Conservation (phyloP, 495 filamentous ascomycete species). For the Aspergillus biplanus region DNA sequence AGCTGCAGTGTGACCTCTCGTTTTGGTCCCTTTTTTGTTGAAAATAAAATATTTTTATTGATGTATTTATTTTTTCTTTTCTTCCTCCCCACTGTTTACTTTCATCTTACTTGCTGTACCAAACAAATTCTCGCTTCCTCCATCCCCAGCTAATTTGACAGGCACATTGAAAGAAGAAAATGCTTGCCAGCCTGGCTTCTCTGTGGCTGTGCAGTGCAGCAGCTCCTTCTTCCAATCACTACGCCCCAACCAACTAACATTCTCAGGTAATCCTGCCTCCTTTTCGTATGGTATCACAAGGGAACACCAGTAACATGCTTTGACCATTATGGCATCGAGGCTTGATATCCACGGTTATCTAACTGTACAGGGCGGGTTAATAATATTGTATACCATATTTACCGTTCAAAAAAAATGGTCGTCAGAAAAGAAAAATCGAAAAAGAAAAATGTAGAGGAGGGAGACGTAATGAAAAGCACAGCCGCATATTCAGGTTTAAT, state of each 20-base stretch:
- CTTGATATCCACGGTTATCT: too few species aligned
- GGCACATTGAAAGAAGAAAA: not conserved
- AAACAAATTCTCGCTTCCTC: not conserved
- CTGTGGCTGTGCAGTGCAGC: not conserved
- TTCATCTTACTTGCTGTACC: too few species aligned
- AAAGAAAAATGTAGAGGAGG: not conserved
- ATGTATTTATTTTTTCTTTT: not conserved
- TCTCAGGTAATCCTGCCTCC: not conserved
- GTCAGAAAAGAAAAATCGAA: not conserved
- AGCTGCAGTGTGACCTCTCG: not conserved
- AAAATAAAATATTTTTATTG: not conserved
- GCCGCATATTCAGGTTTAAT: too few species aligned
- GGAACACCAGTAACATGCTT: not conserved
- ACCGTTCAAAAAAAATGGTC: not conserved
- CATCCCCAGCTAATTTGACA: not conserved
- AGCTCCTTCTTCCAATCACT: slow-evolving; percentile 1
- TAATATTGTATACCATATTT: not conserved
- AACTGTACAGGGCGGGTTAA: too few species aligned
- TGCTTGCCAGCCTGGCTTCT: too few species aligned
- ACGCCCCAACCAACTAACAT: not conserved
- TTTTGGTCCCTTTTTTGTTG: not conserved
- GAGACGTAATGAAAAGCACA: not conserved
- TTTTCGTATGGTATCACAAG: not conserved
- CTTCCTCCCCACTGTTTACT: not conserved
- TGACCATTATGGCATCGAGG: not conserved